phyloP scores from a whole-genome alignment of 257 asterid genomes.

The Nicotiana otophora region DNA sequence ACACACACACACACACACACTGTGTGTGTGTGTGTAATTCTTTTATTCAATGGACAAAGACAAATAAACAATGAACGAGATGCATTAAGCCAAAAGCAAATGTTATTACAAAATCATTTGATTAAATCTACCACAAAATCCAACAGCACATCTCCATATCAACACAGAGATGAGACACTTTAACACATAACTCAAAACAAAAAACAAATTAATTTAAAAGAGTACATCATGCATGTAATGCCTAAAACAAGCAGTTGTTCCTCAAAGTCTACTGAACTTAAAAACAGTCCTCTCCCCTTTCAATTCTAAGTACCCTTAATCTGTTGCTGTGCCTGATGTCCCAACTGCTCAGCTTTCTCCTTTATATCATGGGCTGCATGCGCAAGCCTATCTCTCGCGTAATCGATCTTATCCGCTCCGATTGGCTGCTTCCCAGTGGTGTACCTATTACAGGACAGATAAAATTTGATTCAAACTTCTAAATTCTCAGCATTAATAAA shows the following conservation, averaged over 20 bases:
- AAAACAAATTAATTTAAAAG: neutral
- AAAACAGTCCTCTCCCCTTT: no score
- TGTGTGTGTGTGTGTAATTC: no score
- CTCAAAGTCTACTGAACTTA: neutral
- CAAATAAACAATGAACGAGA: neutral
- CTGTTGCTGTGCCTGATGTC: slow-evolving; percentile 33
- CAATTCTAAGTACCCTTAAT: slow-evolving; percentile 11
- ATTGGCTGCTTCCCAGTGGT: slow-evolving; percentile 79
- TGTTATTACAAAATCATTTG: neutral
- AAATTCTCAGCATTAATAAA: no score
- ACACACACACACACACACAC: no score
- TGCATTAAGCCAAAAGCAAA: neutral
- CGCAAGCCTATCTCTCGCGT: slow-evolving; percentile 47
- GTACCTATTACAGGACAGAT: slow-evolving; percentile 22
- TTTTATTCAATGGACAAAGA: neutral
- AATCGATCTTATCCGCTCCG: slow-evolving; percentile 70
- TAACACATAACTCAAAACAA: no score
- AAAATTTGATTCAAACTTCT: neutral
- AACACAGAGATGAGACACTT: neutral
- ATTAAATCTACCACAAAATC: neutral
- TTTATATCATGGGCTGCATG: slow-evolving; percentile 56
- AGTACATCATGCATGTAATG: neutral
- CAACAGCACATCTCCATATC: neutral
- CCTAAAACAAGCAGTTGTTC: neutral
- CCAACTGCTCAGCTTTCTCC: slow-evolving; percentile 63